Percentiles rank a stretch among this genome's conserved stretches.
Evolutionary conservation across 2,329 filamentous ascomycete genomes (phyloP).

Genomic region (Botrytis fabae): DNA sequence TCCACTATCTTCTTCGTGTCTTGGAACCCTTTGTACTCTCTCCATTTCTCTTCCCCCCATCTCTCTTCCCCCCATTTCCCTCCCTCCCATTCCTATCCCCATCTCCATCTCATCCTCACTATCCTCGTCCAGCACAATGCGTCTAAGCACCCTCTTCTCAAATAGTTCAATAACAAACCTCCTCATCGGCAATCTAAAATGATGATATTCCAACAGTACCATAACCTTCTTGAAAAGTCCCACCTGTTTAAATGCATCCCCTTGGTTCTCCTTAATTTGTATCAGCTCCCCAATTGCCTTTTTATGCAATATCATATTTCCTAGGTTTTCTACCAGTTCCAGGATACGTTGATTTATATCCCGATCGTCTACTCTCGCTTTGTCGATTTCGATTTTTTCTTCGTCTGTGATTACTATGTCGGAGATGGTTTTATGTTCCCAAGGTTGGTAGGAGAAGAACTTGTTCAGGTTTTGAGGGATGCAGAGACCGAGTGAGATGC

Average conservation of each 20-base stretch:
- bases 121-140: slow-evolving; percentile 74
- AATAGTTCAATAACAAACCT: slow-evolving; percentile 93
- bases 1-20: slow-evolving; percentile 48
- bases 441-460: slow-evolving; percentile 70
- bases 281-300: slow-evolving; percentile 79
- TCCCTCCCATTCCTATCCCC: slow-evolving; percentile 40
- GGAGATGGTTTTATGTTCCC: slow-evolving; percentile 46
- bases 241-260: slow-evolving; percentile 71
- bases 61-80: slow-evolving; percentile 19
- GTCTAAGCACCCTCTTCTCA: slow-evolving; percentile 82
- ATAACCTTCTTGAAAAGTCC: slow-evolving; percentile 83
- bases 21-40: slow-evolving; percentile 50
- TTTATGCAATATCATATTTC: slow-evolving; percentile 91
- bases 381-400: slow-evolving; percentile 48
- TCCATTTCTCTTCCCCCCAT: slow-evolving; percentile 51
- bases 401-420: slow-evolving; percentile 45
- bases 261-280: slow-evolving; percentile 74
- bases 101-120: slow-evolving; percentile 45
- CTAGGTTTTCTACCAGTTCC: slow-evolving; percentile 81
- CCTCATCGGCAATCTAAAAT: slow-evolving; percentile 82
- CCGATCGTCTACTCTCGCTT: slow-evolving; percentile 56
- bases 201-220: slow-evolving; percentile 80
- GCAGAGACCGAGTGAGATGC: slow-evolving; percentile 82
- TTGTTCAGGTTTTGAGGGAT: slow-evolving; percentile 76
- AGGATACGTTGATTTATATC: slow-evolving; percentile 72